These are phyloP conservation scores for Ambrosia hybrid DNA, from an alignment of 140 eudicot genomes.

Conservation along the genomic window DNA sequence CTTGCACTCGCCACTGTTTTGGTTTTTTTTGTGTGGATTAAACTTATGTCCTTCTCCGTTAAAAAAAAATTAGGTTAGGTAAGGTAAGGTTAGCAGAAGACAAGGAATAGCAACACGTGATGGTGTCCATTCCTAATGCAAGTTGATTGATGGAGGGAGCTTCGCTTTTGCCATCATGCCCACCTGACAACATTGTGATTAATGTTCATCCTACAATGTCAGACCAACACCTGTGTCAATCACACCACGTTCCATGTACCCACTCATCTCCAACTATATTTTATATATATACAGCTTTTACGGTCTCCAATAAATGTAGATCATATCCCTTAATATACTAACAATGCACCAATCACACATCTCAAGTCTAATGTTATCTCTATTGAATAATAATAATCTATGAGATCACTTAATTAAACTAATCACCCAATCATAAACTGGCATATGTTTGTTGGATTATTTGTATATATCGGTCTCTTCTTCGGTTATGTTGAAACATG, in stretches of 20 bases:
- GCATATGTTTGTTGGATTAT: slow-evolving; percentile 32
- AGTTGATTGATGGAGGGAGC: slow-evolving; percentile 1
- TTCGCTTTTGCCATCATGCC: slow-evolving; percentile 16
- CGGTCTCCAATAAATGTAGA: background rate
- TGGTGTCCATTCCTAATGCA: slow-evolving; percentile 31
- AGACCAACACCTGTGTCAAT: slow-evolving; percentile 41
- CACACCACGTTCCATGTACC: too few relatives aligned
- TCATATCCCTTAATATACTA: slow-evolving; percentile 16
- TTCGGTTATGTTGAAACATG: too few relatives aligned
- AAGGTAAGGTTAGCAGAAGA: background rate
- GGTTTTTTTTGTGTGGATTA: too few relatives aligned
- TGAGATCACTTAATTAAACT: slow-evolving; percentile 7
- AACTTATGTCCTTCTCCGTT: too few relatives aligned
- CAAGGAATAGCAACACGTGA: slow-evolving; percentile 45
- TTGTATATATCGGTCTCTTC: too few relatives aligned
- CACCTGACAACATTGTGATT: slow-evolving; percentile 34
- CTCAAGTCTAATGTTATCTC: slow-evolving; percentile 3
- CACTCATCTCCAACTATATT: too few relatives aligned
- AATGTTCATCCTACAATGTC: slow-evolving; percentile 45
- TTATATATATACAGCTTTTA: too few relatives aligned
- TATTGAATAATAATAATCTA: too few relatives aligned
- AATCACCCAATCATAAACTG: slow-evolving; percentile 13
- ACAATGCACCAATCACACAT: slow-evolving; percentile 16
- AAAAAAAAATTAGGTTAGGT: too few relatives aligned
- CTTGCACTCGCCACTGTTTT: too few relatives aligned